Percentiles rank a stretch among this genome's conserved stretches.
Evolutionary conservation across 2,329 filamentous ascomycete genomes (phyloP).

Genomic region (Hypomyces rosellus): DNA sequence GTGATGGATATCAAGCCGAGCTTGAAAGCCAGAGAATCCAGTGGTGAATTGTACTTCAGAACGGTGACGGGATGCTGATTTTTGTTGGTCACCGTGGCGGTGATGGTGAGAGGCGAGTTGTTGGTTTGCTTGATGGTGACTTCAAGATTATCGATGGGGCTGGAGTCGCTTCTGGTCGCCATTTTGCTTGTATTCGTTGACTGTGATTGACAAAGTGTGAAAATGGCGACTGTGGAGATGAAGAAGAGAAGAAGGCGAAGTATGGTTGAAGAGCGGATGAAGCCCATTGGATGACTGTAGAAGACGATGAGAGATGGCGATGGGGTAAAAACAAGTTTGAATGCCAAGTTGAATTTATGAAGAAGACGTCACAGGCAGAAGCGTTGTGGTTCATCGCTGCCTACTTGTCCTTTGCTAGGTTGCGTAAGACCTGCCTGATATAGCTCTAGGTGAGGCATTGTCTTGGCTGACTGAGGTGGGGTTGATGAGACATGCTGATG

Average conservation of each 20-base stretch:
- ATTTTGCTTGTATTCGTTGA: constrained; percentile 15
- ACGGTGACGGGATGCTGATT: constrained; percentile 33
- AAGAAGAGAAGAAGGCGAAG: constrained; percentile 9
- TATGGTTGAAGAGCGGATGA: neutral
- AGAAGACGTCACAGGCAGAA: no score
- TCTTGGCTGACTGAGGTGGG: neutral
- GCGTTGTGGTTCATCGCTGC: no score
- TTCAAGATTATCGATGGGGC: constrained; percentile 21
- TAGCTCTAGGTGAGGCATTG: neutral
- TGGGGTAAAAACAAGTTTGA: no score
- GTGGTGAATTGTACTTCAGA: constrained; percentile 38
- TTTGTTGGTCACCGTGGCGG: constrained; percentile 35
- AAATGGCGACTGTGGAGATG: constrained; percentile 16
- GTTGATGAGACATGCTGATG: neutral
- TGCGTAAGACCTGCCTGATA: no score
- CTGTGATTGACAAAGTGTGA: constrained; percentile 12
- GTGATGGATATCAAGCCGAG: constrained; percentile 37
- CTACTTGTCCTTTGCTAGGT: no score
- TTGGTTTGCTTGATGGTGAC: constrained; percentile 28
- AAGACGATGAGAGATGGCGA: neutral
- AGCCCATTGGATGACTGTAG: neutral
- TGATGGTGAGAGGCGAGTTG: constrained; percentile 31
- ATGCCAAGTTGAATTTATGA: neutral
- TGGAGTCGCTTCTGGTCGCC: constrained; percentile 7
- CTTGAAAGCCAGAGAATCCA: constrained; percentile 36